These are phyloP conservation scores for Psilocybe cubensis DNA, from an alignment of 768 basidiomycete species.

Conservation along the genomic window DNA sequence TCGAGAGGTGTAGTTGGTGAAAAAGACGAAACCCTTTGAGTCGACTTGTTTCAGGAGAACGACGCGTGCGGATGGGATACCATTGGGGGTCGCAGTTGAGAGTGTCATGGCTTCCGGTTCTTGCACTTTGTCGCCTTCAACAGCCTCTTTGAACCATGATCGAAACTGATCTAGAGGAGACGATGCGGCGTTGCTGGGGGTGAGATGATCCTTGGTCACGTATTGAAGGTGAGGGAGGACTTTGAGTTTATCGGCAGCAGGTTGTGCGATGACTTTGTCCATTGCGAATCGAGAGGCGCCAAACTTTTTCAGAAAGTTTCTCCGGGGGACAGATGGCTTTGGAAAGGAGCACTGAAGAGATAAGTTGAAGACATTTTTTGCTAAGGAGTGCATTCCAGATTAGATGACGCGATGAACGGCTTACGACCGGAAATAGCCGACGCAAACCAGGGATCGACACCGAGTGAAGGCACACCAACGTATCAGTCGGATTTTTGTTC, in stretches of 20 bases:
- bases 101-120: conserved; percentile 94
- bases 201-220: conserved; percentile 59
- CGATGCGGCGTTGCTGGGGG: conserved; percentile 60
- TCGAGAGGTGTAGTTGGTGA: conserved; percentile 94
- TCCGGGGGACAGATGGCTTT: not conserved
- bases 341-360: not conserved
- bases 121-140: conserved; percentile 52
- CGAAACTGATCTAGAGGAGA: conserved; percentile 87
- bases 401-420: conserved; percentile 5
- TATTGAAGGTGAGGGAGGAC: conserved; percentile 83
- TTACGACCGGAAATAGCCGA: conserved; percentile 19
- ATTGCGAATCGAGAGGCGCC: conserved; percentile 19
- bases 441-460: not conserved
- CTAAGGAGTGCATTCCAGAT: conserved; percentile 3
- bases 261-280: conserved; percentile 49
- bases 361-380: conserved; percentile 8
- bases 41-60: conserved; percentile 94
- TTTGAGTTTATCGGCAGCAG: conserved; percentile 56
- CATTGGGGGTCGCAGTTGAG: conserved; percentile 69
- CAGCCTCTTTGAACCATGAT: conserved; percentile 78
- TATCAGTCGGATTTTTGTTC: not conserved
- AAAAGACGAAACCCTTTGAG: conserved; percentile 90
- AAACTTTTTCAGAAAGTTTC: not conserved
- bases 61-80: conserved; percentile 85
- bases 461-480: not conserved